These are phyloP conservation scores for sorghum (Sorghum bicolor) DNA, from an alignment of 176 grass and related monocot species.

Conservation along the genomic window Sorghum_bicolor_NCBIv3 NC_012875.2:59661501-59662000, in stretches of 20 bases:
- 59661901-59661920: neutral
- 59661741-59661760: conserved; percentile 65
- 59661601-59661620: conserved; percentile 81
- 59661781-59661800: conserved; percentile 88
- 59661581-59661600: conserved; percentile 81
- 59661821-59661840: conserved; percentile 99
- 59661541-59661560: conserved; percentile 66
- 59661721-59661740: conserved; percentile 91
- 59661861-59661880: neutral
- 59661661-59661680: conserved; percentile 72
- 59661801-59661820: conserved; percentile 91
- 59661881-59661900: neutral
- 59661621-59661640: conserved; percentile 87
- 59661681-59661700: conserved; percentile 96
- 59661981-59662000: neutral
- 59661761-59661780: conserved; percentile 77
- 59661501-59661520: conserved; percentile 81
- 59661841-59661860: conserved; percentile 57
- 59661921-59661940: neutral
- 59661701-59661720: conserved; percentile 97
- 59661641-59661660: conserved; percentile 47
- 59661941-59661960: neutral
- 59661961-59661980: neutral
- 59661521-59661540: conserved; percentile 95
- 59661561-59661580: conserved; percentile 64